Evolutionary conservation across 257 asterid species (phyloP), one percentile per base, ranked within the genome.

Genomic region (Solanum chilense): DNA sequence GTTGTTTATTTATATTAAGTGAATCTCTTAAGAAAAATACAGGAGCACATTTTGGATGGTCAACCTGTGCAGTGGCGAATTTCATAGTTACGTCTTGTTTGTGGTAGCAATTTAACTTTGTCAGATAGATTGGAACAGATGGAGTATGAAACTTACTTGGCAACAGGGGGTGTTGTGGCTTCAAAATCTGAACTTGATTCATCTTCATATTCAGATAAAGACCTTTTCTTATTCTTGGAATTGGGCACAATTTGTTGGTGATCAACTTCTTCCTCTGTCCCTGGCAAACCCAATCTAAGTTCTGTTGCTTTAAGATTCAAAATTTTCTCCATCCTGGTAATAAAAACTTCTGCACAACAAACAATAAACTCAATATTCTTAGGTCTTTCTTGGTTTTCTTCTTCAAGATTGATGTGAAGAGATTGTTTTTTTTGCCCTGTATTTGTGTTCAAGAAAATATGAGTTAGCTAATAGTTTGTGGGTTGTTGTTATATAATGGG

Each of bases 281-380:
- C 95, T 25, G 96, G 95, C 35, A 93, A 86, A 4, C 94, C 94
- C 86, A 93, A 89, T 85, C 93, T 91, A 35, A 93, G 87, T 88
- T 93, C 95, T 23, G 95, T 93, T 13, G 91, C 95, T 84, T 91
- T 89, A 70, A 92, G 91, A 88, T 91, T 92, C 75, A 73, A 82
- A 87, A 82, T 91, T 29, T 21, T 91, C 20, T 87, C 92, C 81
- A 73, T 71, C 47, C 23, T 18, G 27, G 42, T 35, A 4, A 71
- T 35, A 18, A 35, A 31, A 73, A 10, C 70, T 23, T 62, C 70
- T 62, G 70, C 70, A 62, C 31, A 62, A 62, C 29, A 18, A 73
- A 35, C 3, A 10, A 73, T 37, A 73, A 16, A 5, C 81, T 3
- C 81, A 37, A 3, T 82, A 60, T 75, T 88, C 82, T 14, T 14